Evolutionary conservation across 331 rosid genomes (phyloP).

Genomic region (Pyracantha coccinea): DNA sequence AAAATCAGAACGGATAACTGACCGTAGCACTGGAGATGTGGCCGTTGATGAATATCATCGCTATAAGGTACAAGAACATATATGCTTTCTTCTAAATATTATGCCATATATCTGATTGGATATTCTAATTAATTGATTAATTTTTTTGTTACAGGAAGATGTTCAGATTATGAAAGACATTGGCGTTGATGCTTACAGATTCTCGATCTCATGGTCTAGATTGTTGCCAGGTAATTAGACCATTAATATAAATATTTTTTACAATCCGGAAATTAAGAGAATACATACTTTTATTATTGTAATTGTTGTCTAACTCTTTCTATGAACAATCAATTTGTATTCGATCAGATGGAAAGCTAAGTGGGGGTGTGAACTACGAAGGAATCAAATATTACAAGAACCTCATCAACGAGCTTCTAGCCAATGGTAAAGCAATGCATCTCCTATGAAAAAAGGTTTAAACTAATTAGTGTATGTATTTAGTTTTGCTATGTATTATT

Average conservation of each 20-base stretch:
- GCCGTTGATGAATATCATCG: conserved; percentile 27
- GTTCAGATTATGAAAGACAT: conserved; percentile 49
- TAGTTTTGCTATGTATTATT: not conserved
- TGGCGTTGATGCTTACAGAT: conserved; percentile 49
- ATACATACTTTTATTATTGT: not conserved
- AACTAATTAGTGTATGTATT: no score
- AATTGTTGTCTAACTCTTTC: not conserved
- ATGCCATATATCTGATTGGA: not conserved
- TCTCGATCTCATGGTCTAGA: conserved; percentile 61
- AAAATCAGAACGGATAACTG: conserved; percentile 30
- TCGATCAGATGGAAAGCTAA: conserved; percentile 14
- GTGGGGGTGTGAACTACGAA: conserved; percentile 18
- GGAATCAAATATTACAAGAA: conserved; percentile 20
- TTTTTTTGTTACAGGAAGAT: conserved; percentile 31
- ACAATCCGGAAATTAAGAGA: no score
- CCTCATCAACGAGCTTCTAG: conserved; percentile 12
- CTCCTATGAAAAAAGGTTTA: not conserved
- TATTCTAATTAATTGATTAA: not conserved
- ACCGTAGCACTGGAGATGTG: conserved; percentile 28
- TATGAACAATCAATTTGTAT: not conserved
- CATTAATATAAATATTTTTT: not conserved
- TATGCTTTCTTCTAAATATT: not conserved
- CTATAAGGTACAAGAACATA: not conserved
- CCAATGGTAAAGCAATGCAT: not conserved
- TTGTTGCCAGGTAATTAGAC: conserved; percentile 32